Conservation (phyloP, 495 filamentous ascomycete species). For the Trichoderma gamsii region DNA sequence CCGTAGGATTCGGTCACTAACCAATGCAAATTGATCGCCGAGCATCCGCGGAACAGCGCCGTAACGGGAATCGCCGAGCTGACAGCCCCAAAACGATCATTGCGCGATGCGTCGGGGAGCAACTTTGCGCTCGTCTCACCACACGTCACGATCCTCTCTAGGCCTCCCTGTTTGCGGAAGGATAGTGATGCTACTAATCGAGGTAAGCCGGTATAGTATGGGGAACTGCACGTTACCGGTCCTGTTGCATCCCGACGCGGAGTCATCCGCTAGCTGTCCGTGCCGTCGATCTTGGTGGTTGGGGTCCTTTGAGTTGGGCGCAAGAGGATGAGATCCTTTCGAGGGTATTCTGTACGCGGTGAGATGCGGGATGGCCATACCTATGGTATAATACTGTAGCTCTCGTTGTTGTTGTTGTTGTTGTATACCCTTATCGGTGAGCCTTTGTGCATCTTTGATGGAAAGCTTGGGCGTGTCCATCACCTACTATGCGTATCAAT, state of each 20-base stretch:
- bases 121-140: background rate
- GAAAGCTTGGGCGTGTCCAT: too few relatives aligned
- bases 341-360: background rate
- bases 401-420: too few relatives aligned
- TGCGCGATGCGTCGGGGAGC: background rate
- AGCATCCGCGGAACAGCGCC: background rate
- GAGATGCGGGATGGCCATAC: background rate
- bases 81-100: background rate
- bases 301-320: background rate
- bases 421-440: too few relatives aligned
- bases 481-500: too few relatives aligned
- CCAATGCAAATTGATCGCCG: background rate
- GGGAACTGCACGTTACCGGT: background rate
- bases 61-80: constrained; percentile 5
- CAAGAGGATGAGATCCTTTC: background rate
- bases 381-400: too few relatives aligned
- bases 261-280: too few relatives aligned
- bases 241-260: background rate
- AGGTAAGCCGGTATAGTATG: background rate
- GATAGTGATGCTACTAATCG: background rate
- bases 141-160: background rate
- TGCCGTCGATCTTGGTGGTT: too few relatives aligned
- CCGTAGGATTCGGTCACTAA: background rate
- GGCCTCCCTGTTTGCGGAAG: background rate
- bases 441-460: too few relatives aligned